Evolutionary conservation across 116 monocot species (phyloP).

Genomic region (Phalaenopsis hybrid): DNA sequence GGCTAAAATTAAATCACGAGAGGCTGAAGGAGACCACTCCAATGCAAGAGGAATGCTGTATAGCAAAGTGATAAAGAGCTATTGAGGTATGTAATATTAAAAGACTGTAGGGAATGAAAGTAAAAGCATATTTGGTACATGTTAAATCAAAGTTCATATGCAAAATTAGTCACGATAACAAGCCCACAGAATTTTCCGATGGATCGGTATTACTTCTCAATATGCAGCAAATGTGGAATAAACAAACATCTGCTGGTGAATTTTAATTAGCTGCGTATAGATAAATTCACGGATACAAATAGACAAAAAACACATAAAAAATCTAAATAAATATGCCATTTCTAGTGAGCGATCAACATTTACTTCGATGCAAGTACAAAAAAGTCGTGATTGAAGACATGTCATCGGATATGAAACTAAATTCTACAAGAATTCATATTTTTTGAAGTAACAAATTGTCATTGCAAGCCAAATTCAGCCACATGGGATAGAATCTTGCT

Average conservation of each 20-base stretch:
- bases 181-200: background rate
- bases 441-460: no score
- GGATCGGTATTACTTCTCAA: background rate
- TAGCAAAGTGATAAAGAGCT: constrained; percentile 9
- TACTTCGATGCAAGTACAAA: no score
- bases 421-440: no score
- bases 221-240: background rate
- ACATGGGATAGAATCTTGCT: no score
- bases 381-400: no score
- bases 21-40: constrained; percentile 73
- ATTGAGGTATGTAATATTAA: background rate
- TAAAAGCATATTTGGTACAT: background rate
- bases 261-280: no score
- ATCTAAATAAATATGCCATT: no score
- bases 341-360: no score
- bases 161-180: background rate
- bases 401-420: no score
- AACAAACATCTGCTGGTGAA: background rate
- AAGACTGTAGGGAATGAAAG: background rate
- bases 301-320: no score
- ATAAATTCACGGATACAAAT: no score
- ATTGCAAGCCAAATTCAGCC: no score
- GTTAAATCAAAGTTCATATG: background rate
- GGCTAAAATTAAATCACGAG: constrained; percentile 67
- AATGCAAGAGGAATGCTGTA: constrained; percentile 81